phyloP scores from a whole-genome alignment of 1,284 basidiomycete genomes.

The Coniophora puteana region DNA sequence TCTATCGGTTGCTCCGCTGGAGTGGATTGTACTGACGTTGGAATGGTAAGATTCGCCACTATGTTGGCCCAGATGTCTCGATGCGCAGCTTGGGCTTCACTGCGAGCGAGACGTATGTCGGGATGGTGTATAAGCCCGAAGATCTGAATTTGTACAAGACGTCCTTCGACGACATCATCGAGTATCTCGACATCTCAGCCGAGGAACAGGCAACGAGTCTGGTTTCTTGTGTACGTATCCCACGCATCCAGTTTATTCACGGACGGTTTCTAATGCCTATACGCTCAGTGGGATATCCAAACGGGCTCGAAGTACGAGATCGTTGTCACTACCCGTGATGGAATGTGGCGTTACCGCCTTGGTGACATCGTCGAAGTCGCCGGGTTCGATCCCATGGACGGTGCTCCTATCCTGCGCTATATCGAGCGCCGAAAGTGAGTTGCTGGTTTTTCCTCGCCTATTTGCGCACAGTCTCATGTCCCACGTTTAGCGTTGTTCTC shows the following conservation, averaged over 20 bases:
- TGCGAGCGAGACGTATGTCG: conserved; percentile 17
- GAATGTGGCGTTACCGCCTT: conserved; percentile 22
- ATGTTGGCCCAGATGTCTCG: conserved; percentile 16
- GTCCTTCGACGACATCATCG: conserved; percentile 13
- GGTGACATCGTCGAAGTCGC: conserved; percentile 18
- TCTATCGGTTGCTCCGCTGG: not conserved
- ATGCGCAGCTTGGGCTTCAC: conserved; percentile 17
- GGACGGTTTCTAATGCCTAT: not conserved
- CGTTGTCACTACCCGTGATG: conserved; percentile 18
- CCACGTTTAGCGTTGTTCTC: conserved; percentile 8
- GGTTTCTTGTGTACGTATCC: conserved; percentile 10
- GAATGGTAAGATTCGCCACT: conserved; percentile 12
- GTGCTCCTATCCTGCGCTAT: conserved; percentile 17
- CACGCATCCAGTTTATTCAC: not conserved
- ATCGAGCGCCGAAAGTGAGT: conserved; percentile 18
- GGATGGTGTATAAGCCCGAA: conserved; percentile 11
- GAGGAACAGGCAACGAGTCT: conserved; percentile 13
- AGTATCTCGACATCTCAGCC: conserved; percentile 14
- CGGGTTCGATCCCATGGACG: conserved; percentile 17
- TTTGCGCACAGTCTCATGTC: not conserved
- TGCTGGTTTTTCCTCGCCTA: not conserved
- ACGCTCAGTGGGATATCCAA: conserved; percentile 16
- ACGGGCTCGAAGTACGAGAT: conserved; percentile 17
- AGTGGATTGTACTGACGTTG: not conserved
- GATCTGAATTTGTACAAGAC: conserved; percentile 16